Base-by-base conservation (phyloP, 2,329 filamentous ascomycete genomes). In the Arthrobotrys megalospora region DNA sequence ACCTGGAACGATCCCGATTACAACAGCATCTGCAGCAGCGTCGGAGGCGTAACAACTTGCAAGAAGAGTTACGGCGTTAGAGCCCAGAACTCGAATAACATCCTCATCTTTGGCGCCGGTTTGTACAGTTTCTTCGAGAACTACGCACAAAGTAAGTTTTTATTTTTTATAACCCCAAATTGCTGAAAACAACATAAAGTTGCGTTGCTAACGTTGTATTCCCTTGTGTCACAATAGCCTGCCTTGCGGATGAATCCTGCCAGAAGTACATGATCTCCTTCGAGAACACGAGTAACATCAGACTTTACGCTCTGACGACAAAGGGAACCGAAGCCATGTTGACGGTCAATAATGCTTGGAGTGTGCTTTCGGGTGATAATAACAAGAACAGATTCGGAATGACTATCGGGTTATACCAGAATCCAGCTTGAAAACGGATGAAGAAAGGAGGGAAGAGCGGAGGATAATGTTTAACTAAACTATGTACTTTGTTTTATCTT, bases 111-210 rank as follows among this genome's bases (percentile, higher is more conserved):
- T 50, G 83, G 83, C 6, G 82, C 83, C 21, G 83, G 81, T 0
- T 80, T 83, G 67, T 85, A 84, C 84, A 82, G 81, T 28, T 85
- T 84, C 67, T 85, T 83, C 81, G 82, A 85, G 11, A 73, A 78
- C 24, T 78, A 78, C 34, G 12, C 5, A 0, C 62, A 72, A 45
- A 48, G 75, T 78, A 73, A 66, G 75, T 63, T n/a, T 14, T 36
- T 4, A 52, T n/a, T n/a, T 45, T 21, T 4, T 28, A 34, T 36
- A 21, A 6, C 43, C 34, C 10, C 11, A 32, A 41, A 41, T 2
- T 10, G n/a, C 11, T 19, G 0, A 24, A 41, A 24, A 41, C 2
- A 60, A 60, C 12, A 34, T 10, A 52, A n/a, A 43, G 21, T 32
- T 63, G 62, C 41, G 38, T 67, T 75, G 28, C 58, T 77, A 32